phyloP scores from a whole-genome alignment of 805 yeast genomes.

The Candida qinlingensis region DNA sequence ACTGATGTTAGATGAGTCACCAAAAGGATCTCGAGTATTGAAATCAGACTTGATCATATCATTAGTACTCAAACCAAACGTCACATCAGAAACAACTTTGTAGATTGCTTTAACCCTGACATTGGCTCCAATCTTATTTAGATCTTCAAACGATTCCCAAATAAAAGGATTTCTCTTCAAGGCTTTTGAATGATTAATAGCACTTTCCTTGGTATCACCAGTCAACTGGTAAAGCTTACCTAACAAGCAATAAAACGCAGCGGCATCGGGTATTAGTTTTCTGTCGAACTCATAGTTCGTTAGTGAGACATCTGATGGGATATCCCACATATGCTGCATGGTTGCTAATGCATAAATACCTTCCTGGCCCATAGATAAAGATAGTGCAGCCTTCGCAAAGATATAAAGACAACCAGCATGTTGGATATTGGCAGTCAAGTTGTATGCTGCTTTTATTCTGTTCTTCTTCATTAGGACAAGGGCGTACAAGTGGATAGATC shows the following conservation, averaged over 20 bases:
- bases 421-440: conserved; percentile 37
- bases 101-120: conserved; percentile 55
- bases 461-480: conserved; percentile 55
- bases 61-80: conserved; percentile 12
- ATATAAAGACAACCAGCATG: conserved; percentile 76
- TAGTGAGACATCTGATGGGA: conserved; percentile 5
- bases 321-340: conserved; percentile 34
- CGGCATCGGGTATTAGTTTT: conserved; percentile 52
- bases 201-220: conserved; percentile 61
- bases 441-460: conserved; percentile 58
- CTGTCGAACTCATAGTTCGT: conserved; percentile 35
- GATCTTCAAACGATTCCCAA: conserved; percentile 80
- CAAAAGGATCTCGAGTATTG: conserved; percentile 25
- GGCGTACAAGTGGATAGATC: conserved; percentile 65
- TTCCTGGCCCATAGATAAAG: conserved; percentile 48
- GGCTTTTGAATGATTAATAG: conserved; percentile 62
- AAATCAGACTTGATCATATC: conserved; percentile 3
- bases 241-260: conserved; percentile 59
- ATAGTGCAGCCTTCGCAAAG: conserved; percentile 62
- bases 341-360: conserved; percentile 51
- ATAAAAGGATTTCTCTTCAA: conserved; percentile 71
- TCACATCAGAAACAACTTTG: conserved; percentile 22
- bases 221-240: conserved; percentile 60
- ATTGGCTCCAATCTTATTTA: conserved; percentile 67
- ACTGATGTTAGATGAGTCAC: conserved; percentile 20